Evolutionary conservation across 148 eudicot species (phyloP).

Genomic region (Oxyria digyna): DNA sequence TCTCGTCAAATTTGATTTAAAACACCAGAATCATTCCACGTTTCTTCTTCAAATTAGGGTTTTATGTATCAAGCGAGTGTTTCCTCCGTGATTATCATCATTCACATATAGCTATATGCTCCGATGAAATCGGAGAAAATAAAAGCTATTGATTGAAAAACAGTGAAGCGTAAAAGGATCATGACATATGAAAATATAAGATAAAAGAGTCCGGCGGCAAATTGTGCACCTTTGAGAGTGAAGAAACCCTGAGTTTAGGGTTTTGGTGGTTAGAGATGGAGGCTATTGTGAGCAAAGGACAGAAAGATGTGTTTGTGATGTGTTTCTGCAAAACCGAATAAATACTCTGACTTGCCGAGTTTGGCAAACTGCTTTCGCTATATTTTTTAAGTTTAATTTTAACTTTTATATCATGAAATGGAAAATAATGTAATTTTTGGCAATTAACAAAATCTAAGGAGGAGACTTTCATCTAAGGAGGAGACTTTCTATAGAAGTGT

Average conservation of each 20-base stretch:
- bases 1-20: background rate
- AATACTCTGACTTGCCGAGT: constrained; percentile 9
- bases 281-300: constrained; percentile 1
- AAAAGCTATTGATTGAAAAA: background rate
- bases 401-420: background rate
- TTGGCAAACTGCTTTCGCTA: background rate
- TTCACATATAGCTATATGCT: background rate
- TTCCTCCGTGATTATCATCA: background rate
- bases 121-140: background rate
- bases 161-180: background rate
- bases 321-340: constrained; percentile 7
- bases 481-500: too few relatives aligned
- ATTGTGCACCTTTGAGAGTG: background rate
- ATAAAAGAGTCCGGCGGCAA: constrained; percentile 2
- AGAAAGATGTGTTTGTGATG: background rate
- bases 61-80: background rate
- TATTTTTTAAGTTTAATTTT: too few relatives aligned
- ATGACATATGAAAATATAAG: background rate
- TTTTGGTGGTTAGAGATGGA: constrained; percentile 6
- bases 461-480: too few relatives aligned
- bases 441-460: constrained; percentile 3
- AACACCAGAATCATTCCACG: background rate
- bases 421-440: background rate
- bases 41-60: background rate
- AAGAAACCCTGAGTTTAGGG: constrained; percentile 8